Base-by-base conservation (phyloP, 441 rosid species). In the Pelargonium myrrhifolium region DNA sequence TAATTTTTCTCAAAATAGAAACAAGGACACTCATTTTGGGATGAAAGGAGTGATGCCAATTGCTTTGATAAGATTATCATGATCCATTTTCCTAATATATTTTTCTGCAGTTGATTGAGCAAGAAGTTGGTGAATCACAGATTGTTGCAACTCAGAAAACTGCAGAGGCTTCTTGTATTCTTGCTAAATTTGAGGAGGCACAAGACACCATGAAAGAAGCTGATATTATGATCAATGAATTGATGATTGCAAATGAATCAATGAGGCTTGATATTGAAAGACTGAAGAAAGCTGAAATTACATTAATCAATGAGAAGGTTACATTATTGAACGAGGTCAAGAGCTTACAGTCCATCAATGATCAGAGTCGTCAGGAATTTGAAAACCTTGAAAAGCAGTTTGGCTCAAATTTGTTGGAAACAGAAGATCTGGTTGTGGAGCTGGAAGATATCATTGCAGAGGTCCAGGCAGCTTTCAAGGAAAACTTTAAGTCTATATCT, bases 151-250 rank as follows among this genome's bases (percentile, higher is more conserved):
- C 72, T 20, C 87, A 88, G 74, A 88, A 83, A 79, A 79, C 77
- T 61, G 90, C 85, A 1, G 89, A 89, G 72, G 88, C 86, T 77
- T 88, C 85, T 72, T 85, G 89, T 74, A 65, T 86, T 74, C 78
- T 83, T 67, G 83, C 91, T 40, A 96, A 90, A 82, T 93, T 89
- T 78, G 91, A 86, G 71, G 99, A 93, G 88, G 97, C 98, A 18
- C 96, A 89, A 75, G 84, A 84, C 66, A 81, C 87, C 64, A 80
- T 96, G 83, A 87, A 76, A 82, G 98, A 96, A 67, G 96, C 99
- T 68, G 94, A 96, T 81, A 77, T 84, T 55, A 82, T 87, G 76
- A 86, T 96, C 77, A 96, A 88, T 74, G 92, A 82, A 68, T 87
- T 96, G 64, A 64, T 84, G 82, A 83, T 85, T 74, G 97, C 93